These are phyloP conservation scores for Trichoderma brevicompactum DNA, from an alignment of 2,329 filamentous ascomycete species.

Conservation along the genomic window DNA sequence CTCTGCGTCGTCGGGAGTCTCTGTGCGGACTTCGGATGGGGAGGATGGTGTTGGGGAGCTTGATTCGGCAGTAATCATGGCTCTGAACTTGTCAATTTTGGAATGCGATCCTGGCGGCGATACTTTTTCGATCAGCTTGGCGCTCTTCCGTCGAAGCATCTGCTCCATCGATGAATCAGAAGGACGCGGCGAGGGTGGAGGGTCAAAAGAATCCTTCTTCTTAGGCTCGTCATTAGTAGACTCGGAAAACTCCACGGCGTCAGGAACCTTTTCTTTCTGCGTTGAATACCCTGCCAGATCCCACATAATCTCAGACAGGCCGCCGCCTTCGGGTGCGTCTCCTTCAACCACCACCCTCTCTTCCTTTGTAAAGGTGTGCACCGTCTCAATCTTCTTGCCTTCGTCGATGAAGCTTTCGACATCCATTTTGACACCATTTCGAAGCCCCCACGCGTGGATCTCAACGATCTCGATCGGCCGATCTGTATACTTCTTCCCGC, in stretches of 20 bases:
- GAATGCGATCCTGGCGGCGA: constrained; percentile 34
- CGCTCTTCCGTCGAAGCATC: constrained; percentile 38
- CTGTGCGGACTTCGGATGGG: constrained; percentile 20
- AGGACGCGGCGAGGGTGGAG: neutral
- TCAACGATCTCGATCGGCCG: constrained; percentile 83
- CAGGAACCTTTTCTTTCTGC: constrained; percentile 43
- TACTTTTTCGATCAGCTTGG: constrained; percentile 43
- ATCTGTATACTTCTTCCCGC: constrained; percentile 80
- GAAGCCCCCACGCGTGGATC: constrained; percentile 85
- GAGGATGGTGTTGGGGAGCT: neutral
- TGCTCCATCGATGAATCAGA: constrained; percentile 18
- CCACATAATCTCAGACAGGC: constrained; percentile 56
- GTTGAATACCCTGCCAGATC: constrained; percentile 53
- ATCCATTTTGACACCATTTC: constrained; percentile 84
- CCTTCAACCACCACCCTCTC: constrained; percentile 74
- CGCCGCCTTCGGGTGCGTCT: constrained; percentile 53
- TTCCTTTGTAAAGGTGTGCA: constrained; percentile 76
- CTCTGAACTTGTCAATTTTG: constrained; percentile 34
- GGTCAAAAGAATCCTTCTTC: constrained; percentile 2
- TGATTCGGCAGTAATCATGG: constrained; percentile 30
- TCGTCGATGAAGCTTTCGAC: constrained; percentile 88
- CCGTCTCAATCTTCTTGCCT: constrained; percentile 80
- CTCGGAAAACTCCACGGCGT: constrained; percentile 42
- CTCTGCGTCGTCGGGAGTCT: constrained; percentile 48
- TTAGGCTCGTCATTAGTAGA: constrained; percentile 36